Conservation (phyloP, 345 rosid genomes). For the Combretum micranthum region DNA sequence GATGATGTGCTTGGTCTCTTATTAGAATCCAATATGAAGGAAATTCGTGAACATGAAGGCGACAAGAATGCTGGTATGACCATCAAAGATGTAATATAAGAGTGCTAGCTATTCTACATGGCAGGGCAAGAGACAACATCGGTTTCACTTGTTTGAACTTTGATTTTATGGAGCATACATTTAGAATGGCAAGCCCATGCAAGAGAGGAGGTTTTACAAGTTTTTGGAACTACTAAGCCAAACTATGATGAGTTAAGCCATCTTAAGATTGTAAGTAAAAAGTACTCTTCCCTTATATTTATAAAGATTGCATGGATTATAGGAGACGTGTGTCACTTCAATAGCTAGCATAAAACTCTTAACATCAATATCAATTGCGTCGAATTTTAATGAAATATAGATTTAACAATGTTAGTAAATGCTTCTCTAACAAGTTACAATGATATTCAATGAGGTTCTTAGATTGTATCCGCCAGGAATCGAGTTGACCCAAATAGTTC, state of each 20-base stretch:
- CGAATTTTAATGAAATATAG: too few relatives aligned
- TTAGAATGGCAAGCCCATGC: slow-evolving; percentile 53
- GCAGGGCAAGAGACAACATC: slow-evolving; percentile 67
- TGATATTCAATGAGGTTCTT: not conserved
- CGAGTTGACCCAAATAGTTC: slow-evolving; percentile 25
- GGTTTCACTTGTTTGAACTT: slow-evolving; percentile 41
- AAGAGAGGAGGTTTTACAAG: slow-evolving; percentile 40
- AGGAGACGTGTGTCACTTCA: too few relatives aligned
- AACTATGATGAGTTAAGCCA: slow-evolving; percentile 30
- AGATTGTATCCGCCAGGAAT: slow-evolving; percentile 54
- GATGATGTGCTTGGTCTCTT: slow-evolving; percentile 24
- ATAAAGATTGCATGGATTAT: too few relatives aligned
- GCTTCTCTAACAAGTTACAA: too few relatives aligned
- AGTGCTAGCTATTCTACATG: slow-evolving; percentile 52
- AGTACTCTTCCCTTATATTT: too few relatives aligned
- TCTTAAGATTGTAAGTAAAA: slow-evolving; percentile 16
- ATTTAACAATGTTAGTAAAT: too few relatives aligned
- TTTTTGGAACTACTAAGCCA: slow-evolving; percentile 28
- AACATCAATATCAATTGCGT: too few relatives aligned
- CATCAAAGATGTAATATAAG: slow-evolving; percentile 30
- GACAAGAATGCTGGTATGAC: slow-evolving; percentile 5
- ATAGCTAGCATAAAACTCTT: too few relatives aligned
- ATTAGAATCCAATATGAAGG: slow-evolving; percentile 12
- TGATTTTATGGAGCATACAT: slow-evolving; percentile 38
- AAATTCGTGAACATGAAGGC: slow-evolving; percentile 1